A percentile compares a stretch with the other conserved stretches of the same genome.
Conservation (phyloP, 441 rosid species). For the Lepidium campestre region DNA sequence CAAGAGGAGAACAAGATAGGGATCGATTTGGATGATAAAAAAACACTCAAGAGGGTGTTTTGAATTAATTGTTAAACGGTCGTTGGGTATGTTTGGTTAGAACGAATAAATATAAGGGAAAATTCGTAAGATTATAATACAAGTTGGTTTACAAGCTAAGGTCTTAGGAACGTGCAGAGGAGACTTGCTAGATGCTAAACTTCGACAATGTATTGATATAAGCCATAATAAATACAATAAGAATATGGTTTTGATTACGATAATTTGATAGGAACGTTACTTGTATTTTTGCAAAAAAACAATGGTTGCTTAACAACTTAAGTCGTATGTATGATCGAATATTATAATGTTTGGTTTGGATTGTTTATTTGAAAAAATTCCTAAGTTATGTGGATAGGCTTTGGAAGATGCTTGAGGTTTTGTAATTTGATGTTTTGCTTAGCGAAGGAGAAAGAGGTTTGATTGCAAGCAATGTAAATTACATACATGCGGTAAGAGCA, state of each 20-base stretch:
- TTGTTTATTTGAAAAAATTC: background rate
- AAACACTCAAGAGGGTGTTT: background rate
- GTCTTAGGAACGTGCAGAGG: conserved; percentile 12
- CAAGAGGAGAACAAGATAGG: conserved; percentile 6
- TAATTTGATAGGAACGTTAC: background rate
- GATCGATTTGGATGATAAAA: background rate
- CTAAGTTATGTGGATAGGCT: background rate
- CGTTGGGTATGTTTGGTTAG: background rate
- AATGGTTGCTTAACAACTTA: background rate
- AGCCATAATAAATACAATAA: background rate
- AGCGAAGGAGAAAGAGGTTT: background rate
- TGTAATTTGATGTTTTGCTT: conserved; percentile 18
- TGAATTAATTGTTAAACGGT: background rate
- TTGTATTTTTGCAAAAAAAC: background rate
- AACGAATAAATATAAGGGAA: background rate
- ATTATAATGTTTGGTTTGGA: background rate
- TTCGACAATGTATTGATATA: background rate
- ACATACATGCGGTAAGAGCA: background rate
- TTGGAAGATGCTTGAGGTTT: conserved; percentile 12
- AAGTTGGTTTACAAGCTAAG: conserved; percentile 12
- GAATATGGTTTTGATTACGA: background rate
- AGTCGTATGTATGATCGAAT: background rate
- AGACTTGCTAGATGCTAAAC: conserved; percentile 23
- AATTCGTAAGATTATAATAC: background rate
- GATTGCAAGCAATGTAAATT: conserved; percentile 18